Evolutionary conservation across 2,329 filamentous ascomycete species (phyloP), one percentile per base, ranked within the genome.

Genomic region (Nemania diffusa): DNA sequence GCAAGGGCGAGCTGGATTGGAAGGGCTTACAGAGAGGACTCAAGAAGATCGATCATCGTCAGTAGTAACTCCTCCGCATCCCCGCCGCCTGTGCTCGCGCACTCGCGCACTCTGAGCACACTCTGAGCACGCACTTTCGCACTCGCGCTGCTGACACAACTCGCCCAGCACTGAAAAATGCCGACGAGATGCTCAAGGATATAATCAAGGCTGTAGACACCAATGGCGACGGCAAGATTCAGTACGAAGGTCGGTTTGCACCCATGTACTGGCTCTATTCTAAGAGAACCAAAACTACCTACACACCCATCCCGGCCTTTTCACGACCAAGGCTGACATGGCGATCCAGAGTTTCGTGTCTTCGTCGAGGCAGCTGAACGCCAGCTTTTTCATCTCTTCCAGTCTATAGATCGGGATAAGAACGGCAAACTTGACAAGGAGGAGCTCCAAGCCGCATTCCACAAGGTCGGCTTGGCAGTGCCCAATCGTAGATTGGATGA

Each of bases 1-100:
- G 86, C 66, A 90, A 91, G 74, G 93, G 93, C 66, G 90, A 93
- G 78, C 85, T 99, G 74, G 94, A 98, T 81, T 84, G 97, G 71
- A 90, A 91, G 78, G 94, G 90, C 34, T 83, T 99, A 73, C 91
- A 94, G 81, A 92, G 90, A 81, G 96, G 95, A 3, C 82, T 99
- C 77, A 89, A 85, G 78, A 92, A 90, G 80, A 93, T 98, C 76
- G 94, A 98, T 79, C 96, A 99, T 79, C 96, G 94, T 97, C 82
- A 82, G 90, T 78, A 70, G 34, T 37, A 57, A 34, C 62, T 55
- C 22, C 53, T 24, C 20, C 15, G 59, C 61, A 51, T 15, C n/a
- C 62, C 55, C 50, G 32, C 56, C 27, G 11, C 9, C 61, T n/a
- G 15, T 13, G 24, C 17, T 58, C 50, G 59, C 64, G n/a, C 8